These are phyloP conservation scores for Fusarium sacchari DNA, from an alignment of 2,329 filamentous ascomycete species.

Conservation along the genomic window DNA sequence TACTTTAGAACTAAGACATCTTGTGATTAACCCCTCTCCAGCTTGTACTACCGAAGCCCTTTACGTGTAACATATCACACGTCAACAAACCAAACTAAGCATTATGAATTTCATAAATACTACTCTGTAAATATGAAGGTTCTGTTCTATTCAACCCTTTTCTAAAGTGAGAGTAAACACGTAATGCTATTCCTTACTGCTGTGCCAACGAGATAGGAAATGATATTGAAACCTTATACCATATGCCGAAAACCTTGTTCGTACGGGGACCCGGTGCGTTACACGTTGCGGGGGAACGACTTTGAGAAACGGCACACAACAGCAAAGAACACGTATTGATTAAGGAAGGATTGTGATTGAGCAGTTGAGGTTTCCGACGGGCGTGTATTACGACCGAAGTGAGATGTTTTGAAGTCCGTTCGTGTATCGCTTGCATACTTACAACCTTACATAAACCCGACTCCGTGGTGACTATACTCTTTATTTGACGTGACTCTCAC, in stretches of 20 bases:
- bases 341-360: accelerated
- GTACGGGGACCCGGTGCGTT: accelerated
- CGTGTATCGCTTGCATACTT: not conserved
- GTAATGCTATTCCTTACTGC: accelerated
- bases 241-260: not conserved
- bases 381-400: accelerated
- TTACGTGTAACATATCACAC: not conserved
- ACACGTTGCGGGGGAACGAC: not conserved
- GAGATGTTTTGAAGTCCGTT: not conserved
- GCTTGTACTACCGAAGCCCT: accelerated
- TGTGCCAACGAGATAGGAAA: not conserved
- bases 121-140: accelerated
- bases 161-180: accelerated
- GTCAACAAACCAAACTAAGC: too few relatives aligned
- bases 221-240: not conserved
- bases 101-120: accelerated
- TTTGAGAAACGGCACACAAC: not conserved
- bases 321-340: not conserved
- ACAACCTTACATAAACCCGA: accelerated
- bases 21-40: too few relatives aligned
- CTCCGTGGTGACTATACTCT: accelerated
- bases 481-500: accelerated
- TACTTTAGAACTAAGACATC: not conserved
- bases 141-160: accelerated
- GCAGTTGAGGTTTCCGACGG: not conserved